Evolutionary conservation across 1,284 basidiomycete genomes (phyloP), one percentile per base, ranked within the genome.

Genomic region (Papiliotrema laurentii): DNA sequence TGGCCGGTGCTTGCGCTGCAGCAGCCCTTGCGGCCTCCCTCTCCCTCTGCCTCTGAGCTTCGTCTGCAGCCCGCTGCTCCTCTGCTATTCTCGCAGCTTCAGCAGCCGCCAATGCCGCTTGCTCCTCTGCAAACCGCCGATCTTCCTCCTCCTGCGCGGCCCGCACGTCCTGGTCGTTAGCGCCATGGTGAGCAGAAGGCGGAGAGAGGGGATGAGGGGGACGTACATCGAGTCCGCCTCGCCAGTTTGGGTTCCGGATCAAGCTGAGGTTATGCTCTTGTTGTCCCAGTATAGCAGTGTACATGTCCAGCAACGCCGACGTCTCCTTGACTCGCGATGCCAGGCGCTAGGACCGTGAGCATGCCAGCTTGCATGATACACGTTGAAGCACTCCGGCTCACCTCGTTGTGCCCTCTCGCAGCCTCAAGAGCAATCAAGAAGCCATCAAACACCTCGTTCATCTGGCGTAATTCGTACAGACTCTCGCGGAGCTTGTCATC

Each of bases 391-490:
- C n/a, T 47, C 7, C 18, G 34, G 19, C 34, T 36, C 22, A 72
- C 72, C 58, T 71, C 59, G 39, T 72, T 72, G 49, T 72, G 71
- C 34, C 60, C 68, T 39, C 60, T 57, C 0, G 64, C 59, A 16
- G 59, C 60, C 43, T 66, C 64, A 25, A 74, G 41, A 22, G 71
- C 63, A 3, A 45, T 50, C n/a, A 71, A 42, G 27, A 72, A 69
- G 40, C 60, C 59, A 5, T 71, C 69, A 55, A 74, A 72, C 13
- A 70, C 66, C 31, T 65, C 58, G 49, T 73, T 73, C 60, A 74
- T 70, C 58, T 60, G 54, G 19, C 61, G 51, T 46, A 74, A 50
- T 55, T 73, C 71, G 40, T 64, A 69, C 21, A 74, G 51, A 11
- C 63, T 61, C 31, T 63, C 69, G n/a, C 64, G 45, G 25, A 74